Evolutionary conservation across 495 filamentous ascomycete species (phyloP).

Genomic region (Tuber brumale): DNA sequence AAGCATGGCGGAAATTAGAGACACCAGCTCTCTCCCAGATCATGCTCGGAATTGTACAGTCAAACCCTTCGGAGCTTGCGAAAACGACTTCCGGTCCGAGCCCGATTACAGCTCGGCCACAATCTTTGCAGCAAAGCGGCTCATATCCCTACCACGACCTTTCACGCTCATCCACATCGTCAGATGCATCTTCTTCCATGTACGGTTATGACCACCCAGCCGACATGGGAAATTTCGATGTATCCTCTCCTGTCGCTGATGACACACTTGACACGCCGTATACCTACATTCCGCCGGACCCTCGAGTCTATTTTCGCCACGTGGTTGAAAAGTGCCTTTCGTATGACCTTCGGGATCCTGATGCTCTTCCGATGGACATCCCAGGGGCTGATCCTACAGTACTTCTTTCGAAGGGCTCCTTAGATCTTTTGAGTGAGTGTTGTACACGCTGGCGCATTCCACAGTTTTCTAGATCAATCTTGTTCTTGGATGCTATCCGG

Average conservation of each 20-base stretch:
- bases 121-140: slow-evolving; percentile 15
- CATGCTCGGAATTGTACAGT: slow-evolving; percentile 81
- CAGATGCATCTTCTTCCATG: slow-evolving; percentile 22
- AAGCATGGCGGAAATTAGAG: slow-evolving; percentile 82
- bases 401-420: slow-evolving; percentile 72
- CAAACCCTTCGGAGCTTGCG: slow-evolving; percentile 70
- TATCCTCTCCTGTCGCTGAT: slow-evolving; percentile 46
- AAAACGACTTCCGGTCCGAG: slow-evolving; percentile 46
- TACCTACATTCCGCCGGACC: slow-evolving; percentile 82
- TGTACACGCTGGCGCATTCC: slow-evolving; percentile 87
- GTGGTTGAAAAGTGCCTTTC: slow-evolving; percentile 51
- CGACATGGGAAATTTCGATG: slow-evolving; percentile 56
- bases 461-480: slow-evolving; percentile 66
- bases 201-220: slow-evolving; percentile 71
- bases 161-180: slow-evolving; percentile 26
- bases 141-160: slow-evolving; percentile 8
- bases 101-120: slow-evolving; percentile 4
- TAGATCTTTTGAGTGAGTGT: slow-evolving; percentile 76
- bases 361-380: slow-evolving; percentile 51
- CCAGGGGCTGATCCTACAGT: slow-evolving; percentile 52
- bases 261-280: slow-evolving; percentile 51
- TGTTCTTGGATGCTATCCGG: slow-evolving; percentile 77
- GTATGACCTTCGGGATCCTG: slow-evolving; percentile 56
- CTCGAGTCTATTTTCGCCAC: slow-evolving; percentile 69
- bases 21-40: slow-evolving; percentile 77